A percentile compares a stretch with the other conserved stretches of the same genome.
Conservation (phyloP, 2,329 filamentous ascomycete species). For the Fusarium miscanthi region DNA sequence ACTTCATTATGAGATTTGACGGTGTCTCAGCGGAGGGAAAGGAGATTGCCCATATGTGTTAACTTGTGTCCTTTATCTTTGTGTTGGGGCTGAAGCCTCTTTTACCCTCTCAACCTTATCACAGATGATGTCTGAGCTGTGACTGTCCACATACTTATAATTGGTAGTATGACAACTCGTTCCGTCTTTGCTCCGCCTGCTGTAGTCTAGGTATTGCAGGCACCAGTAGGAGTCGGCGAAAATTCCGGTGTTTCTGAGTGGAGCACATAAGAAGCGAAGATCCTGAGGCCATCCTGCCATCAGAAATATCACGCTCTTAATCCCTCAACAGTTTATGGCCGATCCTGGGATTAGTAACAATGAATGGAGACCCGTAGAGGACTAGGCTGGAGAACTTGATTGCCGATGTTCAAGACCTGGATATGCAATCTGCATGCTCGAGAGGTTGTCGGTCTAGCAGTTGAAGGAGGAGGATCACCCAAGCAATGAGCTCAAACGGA, state of each 20-base stretch:
- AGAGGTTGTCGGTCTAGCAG: background rate
- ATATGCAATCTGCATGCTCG: fast-evolving
- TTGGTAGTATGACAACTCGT: too few relatives aligned
- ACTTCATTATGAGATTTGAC: too few relatives aligned
- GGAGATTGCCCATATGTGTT: too few relatives aligned
- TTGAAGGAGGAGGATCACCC: fast-evolving
- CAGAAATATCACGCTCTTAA: too few relatives aligned
- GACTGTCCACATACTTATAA: too few relatives aligned
- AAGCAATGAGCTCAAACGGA: background rate
- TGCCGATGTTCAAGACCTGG: fast-evolving
- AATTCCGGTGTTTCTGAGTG: background rate
- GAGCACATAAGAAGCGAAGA: background rate
- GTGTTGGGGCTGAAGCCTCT: too few relatives aligned
- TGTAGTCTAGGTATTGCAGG: background rate
- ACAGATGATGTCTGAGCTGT: too few relatives aligned
- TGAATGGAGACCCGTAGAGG: fast-evolving
- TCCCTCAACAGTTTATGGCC: background rate
- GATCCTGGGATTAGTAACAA: fast-evolving
- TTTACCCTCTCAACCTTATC: too few relatives aligned
- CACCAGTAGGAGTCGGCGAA: background rate
- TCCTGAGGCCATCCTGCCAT: background rate
- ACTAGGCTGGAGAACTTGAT: background rate
- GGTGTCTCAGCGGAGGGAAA: too few relatives aligned
- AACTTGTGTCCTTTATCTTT: too few relatives aligned
- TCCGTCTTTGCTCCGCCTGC: background rate